Base-by-base conservation (phyloP, 1,284 basidiomycete genomes). In the Wallemia hederae region DNA sequence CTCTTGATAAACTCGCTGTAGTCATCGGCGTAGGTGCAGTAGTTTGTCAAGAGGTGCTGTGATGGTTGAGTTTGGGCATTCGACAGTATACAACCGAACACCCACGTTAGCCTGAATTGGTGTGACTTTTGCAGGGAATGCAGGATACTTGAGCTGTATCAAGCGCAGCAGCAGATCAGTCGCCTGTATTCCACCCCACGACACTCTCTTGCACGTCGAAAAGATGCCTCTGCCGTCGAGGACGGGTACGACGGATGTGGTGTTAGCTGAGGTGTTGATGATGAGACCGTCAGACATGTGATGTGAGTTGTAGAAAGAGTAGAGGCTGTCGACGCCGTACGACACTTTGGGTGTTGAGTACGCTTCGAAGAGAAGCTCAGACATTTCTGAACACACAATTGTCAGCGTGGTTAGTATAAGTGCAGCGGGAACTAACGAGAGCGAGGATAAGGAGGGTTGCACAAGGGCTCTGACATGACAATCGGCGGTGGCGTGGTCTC, bases 311-410 rank as follows among this genome's bases (percentile, higher is more conserved):
- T 76, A 88, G 67, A 94, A 91, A 0, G 91, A 89, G 77, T 96
- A 92, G 62, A 92, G 74, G 5, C 85, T 83, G 69, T 99, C 94
- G 64, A 97, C 74, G 62, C 87, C 88, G 70, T 87, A 98, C 17
- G 84, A 77, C 57, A 97, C 76, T 1, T 82, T 81, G 0, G 91
- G 91, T 0, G 83, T 87, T 19, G 77, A 77, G 69, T 98, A 99
- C 58, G 82, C 79, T 73, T 99, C 94, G 68, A 99, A 99, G 70
- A 98, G 79, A 25, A 99, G 79, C 69, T 99, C 94, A 0, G 90
- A 91, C 26, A 90, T 94, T 63, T 94, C 85, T 85, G 66, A 9
- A 17, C 27, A n/a, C 1, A 17, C 22, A 49, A 63, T 55, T 55
- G 28, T 60, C 14, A 29, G 28, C 25, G 24, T 25, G 27, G 19